These are phyloP conservation scores for Aspergillus spinulosporus DNA, from an alignment of 2,329 filamentous ascomycete genomes.

Conservation along the genomic window DNA sequence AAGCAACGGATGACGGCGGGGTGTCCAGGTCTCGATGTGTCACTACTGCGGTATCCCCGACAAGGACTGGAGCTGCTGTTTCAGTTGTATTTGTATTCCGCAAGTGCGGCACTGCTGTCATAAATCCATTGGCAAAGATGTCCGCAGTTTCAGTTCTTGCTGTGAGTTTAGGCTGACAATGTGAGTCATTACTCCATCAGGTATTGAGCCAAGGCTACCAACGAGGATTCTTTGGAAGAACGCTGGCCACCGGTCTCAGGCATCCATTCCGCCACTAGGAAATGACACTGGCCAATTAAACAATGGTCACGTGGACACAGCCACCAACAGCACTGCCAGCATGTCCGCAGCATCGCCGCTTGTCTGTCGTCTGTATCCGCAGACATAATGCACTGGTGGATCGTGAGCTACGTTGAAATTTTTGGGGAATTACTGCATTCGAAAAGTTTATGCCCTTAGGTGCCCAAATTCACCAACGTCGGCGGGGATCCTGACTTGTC, in stretches of 20 bases:
- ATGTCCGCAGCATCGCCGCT: conserved; percentile 5
- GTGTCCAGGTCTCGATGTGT: neutral
- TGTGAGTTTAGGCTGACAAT: conserved; percentile 11
- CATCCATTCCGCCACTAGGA: conserved; percentile 7
- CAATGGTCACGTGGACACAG: conserved; percentile 8
- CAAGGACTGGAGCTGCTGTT: neutral
- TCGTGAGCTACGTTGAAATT: neutral
- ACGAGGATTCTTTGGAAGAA: neutral
- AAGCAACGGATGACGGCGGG: conserved; percentile 4
- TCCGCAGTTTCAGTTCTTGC: neutral
- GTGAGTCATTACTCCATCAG: conserved; percentile 13
- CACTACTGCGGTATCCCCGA: neutral
- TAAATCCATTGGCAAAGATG: conserved; percentile 1
- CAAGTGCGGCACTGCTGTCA: conserved; percentile 1
- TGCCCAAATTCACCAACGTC: conserved; percentile 2
- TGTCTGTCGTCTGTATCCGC: neutral
- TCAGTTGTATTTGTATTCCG: conserved; percentile 1
- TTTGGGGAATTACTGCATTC: neutral
- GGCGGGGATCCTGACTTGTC: neutral
- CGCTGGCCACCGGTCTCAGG: neutral
- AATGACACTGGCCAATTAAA: conserved; percentile 4
- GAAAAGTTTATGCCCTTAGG: neutral
- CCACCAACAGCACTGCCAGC: conserved; percentile 14
- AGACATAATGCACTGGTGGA: conserved; percentile 3
- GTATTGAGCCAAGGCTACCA: conserved; percentile 3